Percentiles rank a stretch among this genome's conserved stretches.
Conservation (phyloP, 768 basidiomycete species). For the Mycena maculata region DNA sequence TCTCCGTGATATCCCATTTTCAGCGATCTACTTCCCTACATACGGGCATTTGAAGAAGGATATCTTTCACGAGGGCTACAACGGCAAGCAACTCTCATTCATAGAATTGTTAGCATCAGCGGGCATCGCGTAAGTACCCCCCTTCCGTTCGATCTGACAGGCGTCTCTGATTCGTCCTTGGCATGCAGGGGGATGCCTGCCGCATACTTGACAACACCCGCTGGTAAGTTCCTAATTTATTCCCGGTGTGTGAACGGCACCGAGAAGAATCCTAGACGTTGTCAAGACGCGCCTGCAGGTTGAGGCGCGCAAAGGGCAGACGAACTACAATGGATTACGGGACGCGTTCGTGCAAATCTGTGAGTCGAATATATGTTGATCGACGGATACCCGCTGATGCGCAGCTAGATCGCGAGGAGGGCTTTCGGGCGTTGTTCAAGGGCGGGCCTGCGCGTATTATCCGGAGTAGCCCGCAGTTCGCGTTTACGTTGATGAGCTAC, state of each 20-base stretch:
- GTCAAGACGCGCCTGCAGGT: conserved; percentile 97
- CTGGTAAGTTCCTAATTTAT: conserved; percentile 59
- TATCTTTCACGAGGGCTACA: conserved; percentile 94
- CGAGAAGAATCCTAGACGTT: conserved; percentile 70
- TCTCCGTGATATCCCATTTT: conserved; percentile 96
- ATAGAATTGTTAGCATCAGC: conserved; percentile 88
- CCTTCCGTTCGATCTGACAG: conserved; percentile 31
- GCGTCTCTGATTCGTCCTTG: conserved; percentile 44
- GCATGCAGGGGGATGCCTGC: conserved; percentile 93
- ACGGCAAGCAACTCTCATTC: conserved; percentile 93
- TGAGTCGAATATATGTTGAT: conserved; percentile 53
- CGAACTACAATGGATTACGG: conserved; percentile 87
- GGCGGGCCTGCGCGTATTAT: conserved; percentile 90
- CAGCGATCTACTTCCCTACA: conserved; percentile 90
- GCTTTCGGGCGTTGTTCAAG: conserved; percentile 90
- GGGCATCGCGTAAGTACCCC: conserved; percentile 75
- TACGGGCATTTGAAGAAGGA: conserved; percentile 94
- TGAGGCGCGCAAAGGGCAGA: conserved; percentile 91
- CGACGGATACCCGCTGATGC: conserved; percentile 33
- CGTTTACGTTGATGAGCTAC: conserved; percentile 89
- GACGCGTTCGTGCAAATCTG: conserved; percentile 95
- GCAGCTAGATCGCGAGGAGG: conserved; percentile 82
- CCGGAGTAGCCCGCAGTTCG: conserved; percentile 93
- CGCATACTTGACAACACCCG: conserved; percentile 92
- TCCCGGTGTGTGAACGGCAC: conserved; percentile 19